Evolutionary conservation across 495 filamentous ascomycete species (phyloP).

Genomic region (Talaromyces wortmannii): DNA sequence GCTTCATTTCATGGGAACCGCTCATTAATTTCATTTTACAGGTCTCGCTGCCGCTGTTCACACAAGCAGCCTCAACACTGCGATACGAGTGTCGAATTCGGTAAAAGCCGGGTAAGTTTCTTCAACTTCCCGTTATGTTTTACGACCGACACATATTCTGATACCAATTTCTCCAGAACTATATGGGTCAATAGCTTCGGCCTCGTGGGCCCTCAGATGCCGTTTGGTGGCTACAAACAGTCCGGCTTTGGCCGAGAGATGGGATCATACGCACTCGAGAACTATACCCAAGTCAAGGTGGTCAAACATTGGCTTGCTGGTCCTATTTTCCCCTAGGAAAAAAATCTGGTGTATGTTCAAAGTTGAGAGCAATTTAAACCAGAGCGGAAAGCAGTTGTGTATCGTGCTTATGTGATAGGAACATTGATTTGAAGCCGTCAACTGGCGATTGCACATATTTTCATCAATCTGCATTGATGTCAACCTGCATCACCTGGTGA

Average conservation of each 20-base stretch:
- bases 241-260: slow-evolving; percentile 91
- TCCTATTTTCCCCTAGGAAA: neutral
- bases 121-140: no score
- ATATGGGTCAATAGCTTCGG: slow-evolving; percentile 96
- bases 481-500: no score
- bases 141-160: no score
- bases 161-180: slow-evolving; percentile 35
- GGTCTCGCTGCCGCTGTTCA: slow-evolving; percentile 88
- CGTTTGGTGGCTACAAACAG: slow-evolving; percentile 92
- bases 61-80: slow-evolving; percentile 88
- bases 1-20: neutral
- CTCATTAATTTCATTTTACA: slow-evolving; percentile 1
- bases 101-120: slow-evolving; percentile 59
- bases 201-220: slow-evolving; percentile 69
- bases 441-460: no score
- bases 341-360: neutral
- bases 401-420: no score
- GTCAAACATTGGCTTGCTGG: slow-evolving; percentile 19
- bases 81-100: slow-evolving; percentile 76
- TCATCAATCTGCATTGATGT: no score
- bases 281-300: slow-evolving; percentile 81
- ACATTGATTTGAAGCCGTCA: no score
- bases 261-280: slow-evolving; percentile 84
- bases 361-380: no score
- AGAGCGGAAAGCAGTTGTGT: no score